Base-by-base conservation (phyloP, 371 early-diverging fungal genomes). In the Mucor ambiguus region DNA sequence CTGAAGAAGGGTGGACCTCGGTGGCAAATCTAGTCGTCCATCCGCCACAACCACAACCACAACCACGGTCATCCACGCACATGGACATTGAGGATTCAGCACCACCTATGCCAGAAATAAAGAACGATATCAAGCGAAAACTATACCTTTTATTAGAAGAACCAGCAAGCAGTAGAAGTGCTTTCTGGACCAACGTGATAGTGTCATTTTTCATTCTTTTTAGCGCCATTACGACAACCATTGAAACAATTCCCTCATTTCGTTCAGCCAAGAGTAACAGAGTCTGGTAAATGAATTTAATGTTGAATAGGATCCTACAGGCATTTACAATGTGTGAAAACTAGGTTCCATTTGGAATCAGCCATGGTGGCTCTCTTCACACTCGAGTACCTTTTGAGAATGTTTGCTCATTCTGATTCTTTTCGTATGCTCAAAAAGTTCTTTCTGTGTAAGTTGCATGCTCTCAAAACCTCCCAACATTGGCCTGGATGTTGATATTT, bases 171-270 rank as follows among this genome's bases (percentile, higher is more conserved):
- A 86, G 87, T 67, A 63, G 71, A n/a, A 78, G 82, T 12, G 94
- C 94, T 7, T 93, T 94, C 73, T 80, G 86, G 57, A 82, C 89
- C 43, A 93, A 91, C 66, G 85, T 93, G 22, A 79, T 91, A 70
- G 88, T 94, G 5, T 86, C 92, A 0, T 80, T 90, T 56, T 75
- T 89, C 61, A 94, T 94, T 69, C 85, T 93, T 3, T 75, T 90
- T 38, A 88, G 91, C 72, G 90, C 92, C 9, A 84, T 92, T n/a
- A 86, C 92, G 63, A 89, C 93, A 0, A 93, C 92, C 10, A 82
- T 94, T 37, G 95, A 94, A 80, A 94, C 95, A 24, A 92, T 94
- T 20, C 95, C 95, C 22, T 67, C 91, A 20, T 89, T 92, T 70
- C 86, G 88, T 49, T 85, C 86, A 4, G 78, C 80, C 3, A 83